These are phyloP conservation scores for Ogataea kodamae DNA, from an alignment of 805 yeast genomes.

Conservation along the genomic window DNA sequence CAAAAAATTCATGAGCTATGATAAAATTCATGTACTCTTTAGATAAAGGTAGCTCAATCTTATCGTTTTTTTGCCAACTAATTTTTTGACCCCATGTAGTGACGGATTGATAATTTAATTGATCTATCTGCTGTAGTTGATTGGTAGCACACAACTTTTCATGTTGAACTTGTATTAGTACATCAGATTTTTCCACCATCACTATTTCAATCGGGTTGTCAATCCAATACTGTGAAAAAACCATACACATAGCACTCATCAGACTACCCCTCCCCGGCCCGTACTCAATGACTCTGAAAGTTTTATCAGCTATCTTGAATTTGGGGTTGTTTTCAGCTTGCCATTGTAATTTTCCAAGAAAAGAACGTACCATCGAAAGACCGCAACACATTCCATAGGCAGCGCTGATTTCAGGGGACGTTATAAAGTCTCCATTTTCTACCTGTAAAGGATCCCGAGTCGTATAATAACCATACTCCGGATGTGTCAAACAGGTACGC, in stretches of 20 bases:
- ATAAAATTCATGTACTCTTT: conserved; percentile 49
- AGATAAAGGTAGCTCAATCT: conserved; percentile 39
- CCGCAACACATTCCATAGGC: conserved; percentile 86
- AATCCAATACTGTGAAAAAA: conserved; percentile 41
- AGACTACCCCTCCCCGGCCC: conserved; percentile 87
- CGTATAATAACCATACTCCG: conserved; percentile 74
- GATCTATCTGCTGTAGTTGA: conserved; percentile 27
- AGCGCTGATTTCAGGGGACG: conserved; percentile 84
- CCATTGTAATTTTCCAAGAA: conserved; percentile 57
- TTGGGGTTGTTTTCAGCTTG: conserved; percentile 20
- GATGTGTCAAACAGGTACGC: conserved; percentile 79
- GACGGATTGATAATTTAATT: conserved; percentile 33
- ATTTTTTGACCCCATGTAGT: conserved; percentile 53
- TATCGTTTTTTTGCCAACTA: conserved; percentile 54
- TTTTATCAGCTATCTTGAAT: conserved; percentile 25
- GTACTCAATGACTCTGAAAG: conserved; percentile 61
- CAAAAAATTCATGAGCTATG: conserved; percentile 83
- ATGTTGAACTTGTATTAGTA: conserved; percentile 56
- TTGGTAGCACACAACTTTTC: conserved; percentile 40
- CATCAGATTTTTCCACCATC: conserved; percentile 69
- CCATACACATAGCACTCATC: conserved; percentile 57
- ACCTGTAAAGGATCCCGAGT: conserved; percentile 61
- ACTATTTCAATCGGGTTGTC: conserved; percentile 42
- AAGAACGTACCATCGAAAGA: conserved; percentile 58
- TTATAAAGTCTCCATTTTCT: conserved; percentile 65